These are phyloP conservation scores for Ophiostoma triangulosporum DNA, from an alignment of 2,329 filamentous ascomycete genomes.

Conservation along the genomic window DNA sequence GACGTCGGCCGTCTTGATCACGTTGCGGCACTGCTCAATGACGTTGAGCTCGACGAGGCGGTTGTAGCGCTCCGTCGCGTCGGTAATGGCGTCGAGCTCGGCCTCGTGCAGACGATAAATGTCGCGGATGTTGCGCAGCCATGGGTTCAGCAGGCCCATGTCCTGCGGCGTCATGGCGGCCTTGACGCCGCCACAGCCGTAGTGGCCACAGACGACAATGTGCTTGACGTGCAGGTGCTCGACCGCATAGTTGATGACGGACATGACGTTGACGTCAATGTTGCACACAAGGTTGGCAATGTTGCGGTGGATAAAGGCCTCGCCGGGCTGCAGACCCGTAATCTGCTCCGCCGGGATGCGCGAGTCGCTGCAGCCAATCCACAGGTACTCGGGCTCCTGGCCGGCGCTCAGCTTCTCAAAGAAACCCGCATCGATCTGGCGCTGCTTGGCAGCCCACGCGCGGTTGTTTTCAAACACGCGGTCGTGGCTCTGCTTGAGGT, in stretches of 20 bases:
- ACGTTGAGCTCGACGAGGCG: slow-evolving; percentile 79
- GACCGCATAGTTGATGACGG: slow-evolving; percentile 72
- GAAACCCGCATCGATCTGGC: slow-evolving; percentile 46
- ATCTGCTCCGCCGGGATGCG: slow-evolving; percentile 86
- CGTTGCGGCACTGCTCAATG: slow-evolving; percentile 58
- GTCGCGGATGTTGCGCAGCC: slow-evolving; percentile 62
- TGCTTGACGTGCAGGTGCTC: slow-evolving; percentile 68
- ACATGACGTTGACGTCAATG: slow-evolving; percentile 38
- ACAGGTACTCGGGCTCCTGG: slow-evolving; percentile 60
- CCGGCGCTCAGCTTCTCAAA: slow-evolving; percentile 51
- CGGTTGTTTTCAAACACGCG: slow-evolving; percentile 56
- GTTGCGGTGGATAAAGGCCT: slow-evolving; percentile 90
- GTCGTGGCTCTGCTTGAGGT: slow-evolving; percentile 51
- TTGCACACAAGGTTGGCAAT: slow-evolving; percentile 80
- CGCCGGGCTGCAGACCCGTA: slow-evolving; percentile 69
- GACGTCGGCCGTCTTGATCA: slow-evolving; percentile 71
- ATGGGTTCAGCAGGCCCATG: slow-evolving; percentile 57
- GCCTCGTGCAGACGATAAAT: slow-evolving; percentile 58
- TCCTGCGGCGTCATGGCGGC: slow-evolving; percentile 55
- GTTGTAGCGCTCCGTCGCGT: slow-evolving; percentile 47
- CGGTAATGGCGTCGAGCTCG: slow-evolving; percentile 50
- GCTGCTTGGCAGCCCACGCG: slow-evolving; percentile 49
- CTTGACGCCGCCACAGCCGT: slow-evolving; percentile 39
- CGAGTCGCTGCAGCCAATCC: slow-evolving; percentile 85
- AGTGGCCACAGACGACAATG: slow-evolving; percentile 68